These are phyloP conservation scores for Phaeophleospora eucalypticola DNA, from an alignment of 2,329 filamentous ascomycete genomes.

Conservation along the genomic window DNA sequence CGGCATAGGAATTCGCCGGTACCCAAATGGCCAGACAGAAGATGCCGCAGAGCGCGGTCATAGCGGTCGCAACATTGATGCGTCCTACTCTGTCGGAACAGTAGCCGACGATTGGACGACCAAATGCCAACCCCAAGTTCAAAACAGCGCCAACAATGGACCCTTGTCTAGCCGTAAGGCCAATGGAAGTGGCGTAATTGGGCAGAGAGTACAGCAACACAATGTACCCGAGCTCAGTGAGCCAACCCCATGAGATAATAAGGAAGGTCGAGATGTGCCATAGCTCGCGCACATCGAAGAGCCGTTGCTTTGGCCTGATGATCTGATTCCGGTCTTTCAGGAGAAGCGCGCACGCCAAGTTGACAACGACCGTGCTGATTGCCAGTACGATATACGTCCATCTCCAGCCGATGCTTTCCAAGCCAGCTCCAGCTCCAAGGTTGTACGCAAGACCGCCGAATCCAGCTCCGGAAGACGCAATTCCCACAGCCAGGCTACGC, in stretches of 20 bases:
- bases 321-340: constrained; percentile 53
- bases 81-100: constrained; percentile 22
- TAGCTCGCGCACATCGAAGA: constrained; percentile 20
- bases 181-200: constrained; percentile 22
- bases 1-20: constrained; percentile 19
- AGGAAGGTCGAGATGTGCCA: constrained; percentile 18
- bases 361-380: constrained; percentile 58
- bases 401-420: constrained; percentile 45
- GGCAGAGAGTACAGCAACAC: constrained; percentile 25
- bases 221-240: constrained; percentile 26
- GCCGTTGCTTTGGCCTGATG: constrained; percentile 13
- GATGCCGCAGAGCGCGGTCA: constrained; percentile 23
- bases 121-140: constrained; percentile 26
- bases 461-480: constrained; percentile 63
- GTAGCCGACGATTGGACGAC: constrained; percentile 22
- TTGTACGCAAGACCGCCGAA: constrained; percentile 68
- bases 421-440: constrained; percentile 62
- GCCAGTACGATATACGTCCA: constrained; percentile 57
- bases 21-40: constrained; percentile 25
- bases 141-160: constrained; percentile 24
- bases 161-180: constrained; percentile 20
- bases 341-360: constrained; percentile 57
- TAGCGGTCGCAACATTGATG: constrained; percentile 24
- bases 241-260: constrained; percentile 21
- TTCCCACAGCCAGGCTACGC: constrained; percentile 63